A percentile compares a stretch with the other conserved stretches of the same genome.
These are phyloP conservation scores for Solanum chmielewskii DNA, from an alignment of 257 asterid species.

Conservation along the genomic window DNA sequence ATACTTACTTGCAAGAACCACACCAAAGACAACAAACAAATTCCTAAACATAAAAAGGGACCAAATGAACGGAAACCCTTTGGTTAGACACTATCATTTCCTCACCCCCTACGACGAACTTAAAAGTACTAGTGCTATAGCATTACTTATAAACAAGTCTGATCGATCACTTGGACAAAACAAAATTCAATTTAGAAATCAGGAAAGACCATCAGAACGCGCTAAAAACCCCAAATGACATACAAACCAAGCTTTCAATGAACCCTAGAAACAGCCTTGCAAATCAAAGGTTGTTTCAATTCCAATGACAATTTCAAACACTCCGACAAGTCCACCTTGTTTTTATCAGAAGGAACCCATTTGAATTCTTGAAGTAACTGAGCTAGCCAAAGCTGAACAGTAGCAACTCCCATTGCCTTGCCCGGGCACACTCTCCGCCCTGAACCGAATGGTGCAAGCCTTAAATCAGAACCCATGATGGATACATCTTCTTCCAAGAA, in stretches of 20 bases:
- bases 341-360: slow-evolving; percentile 15
- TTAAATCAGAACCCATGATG: slow-evolving; percentile 59
- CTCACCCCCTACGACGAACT: background rate
- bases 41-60: background rate
- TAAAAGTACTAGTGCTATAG: background rate
- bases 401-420: slow-evolving; percentile 42
- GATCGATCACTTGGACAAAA: slow-evolving; percentile 5
- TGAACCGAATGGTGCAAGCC: slow-evolving; percentile 64
- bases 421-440: slow-evolving; percentile 82
- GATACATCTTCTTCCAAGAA: slow-evolving; percentile 36
- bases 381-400: slow-evolving; percentile 61
- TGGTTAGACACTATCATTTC: background rate
- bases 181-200: slow-evolving; percentile 21
- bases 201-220: background rate
- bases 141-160: slow-evolving; percentile 4
- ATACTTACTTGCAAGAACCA: background rate
- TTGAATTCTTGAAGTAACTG: slow-evolving; percentile 39
- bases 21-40: slow-evolving; percentile 7
- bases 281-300: slow-evolving; percentile 48
- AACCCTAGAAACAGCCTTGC: slow-evolving; percentile 46
- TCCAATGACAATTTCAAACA: slow-evolving; percentile 54
- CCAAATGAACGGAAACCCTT: background rate
- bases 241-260: background rate
- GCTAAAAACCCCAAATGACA: background rate
- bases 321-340: slow-evolving; percentile 40